Evolutionary conservation across 169 alveolate genomes (phyloP).

Genomic region (Fabrea salina): DNA sequence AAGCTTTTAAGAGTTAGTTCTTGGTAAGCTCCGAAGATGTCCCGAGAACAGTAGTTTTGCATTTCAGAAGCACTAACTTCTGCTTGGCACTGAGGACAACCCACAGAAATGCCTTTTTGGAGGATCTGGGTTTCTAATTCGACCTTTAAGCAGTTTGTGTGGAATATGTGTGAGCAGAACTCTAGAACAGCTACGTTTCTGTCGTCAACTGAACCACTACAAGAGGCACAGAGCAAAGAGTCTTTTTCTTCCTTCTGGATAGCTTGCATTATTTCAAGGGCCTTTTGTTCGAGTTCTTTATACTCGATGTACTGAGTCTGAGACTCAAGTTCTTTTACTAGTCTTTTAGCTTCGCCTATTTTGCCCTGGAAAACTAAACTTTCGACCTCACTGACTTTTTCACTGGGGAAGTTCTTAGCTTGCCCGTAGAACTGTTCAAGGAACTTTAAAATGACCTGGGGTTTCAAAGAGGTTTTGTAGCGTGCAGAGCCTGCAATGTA

Average conservation of each 20-base stretch:
- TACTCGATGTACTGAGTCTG: neutral
- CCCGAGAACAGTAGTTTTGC: too few relatives aligned
- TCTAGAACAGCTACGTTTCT: neutral
- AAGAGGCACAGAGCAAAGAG: neutral
- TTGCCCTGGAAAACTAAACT: neutral
- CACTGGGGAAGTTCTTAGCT: neutral
- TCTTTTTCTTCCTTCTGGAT: neutral
- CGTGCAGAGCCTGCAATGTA: constrained; percentile 13
- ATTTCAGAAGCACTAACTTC: too few relatives aligned
- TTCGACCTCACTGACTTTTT: neutral
- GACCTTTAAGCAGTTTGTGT: neutral
- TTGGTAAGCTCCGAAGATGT: too few relatives aligned
- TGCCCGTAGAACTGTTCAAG: neutral
- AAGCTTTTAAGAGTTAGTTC: too few relatives aligned
- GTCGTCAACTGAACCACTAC: neutral
- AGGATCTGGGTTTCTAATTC: too few relatives aligned
- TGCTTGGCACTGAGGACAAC: too few relatives aligned
- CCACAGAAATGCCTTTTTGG: too few relatives aligned
- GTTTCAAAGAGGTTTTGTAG: neutral
- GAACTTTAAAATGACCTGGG: neutral
- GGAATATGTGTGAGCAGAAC: neutral
- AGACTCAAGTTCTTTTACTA: neutral
- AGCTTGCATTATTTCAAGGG: neutral
- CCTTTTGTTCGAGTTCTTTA: neutral
- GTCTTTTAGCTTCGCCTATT: neutral